These are phyloP conservation scores for Orbilia blumenaviensis DNA, from an alignment of 2,329 filamentous ascomycete genomes.

Conservation along the genomic window DNA sequence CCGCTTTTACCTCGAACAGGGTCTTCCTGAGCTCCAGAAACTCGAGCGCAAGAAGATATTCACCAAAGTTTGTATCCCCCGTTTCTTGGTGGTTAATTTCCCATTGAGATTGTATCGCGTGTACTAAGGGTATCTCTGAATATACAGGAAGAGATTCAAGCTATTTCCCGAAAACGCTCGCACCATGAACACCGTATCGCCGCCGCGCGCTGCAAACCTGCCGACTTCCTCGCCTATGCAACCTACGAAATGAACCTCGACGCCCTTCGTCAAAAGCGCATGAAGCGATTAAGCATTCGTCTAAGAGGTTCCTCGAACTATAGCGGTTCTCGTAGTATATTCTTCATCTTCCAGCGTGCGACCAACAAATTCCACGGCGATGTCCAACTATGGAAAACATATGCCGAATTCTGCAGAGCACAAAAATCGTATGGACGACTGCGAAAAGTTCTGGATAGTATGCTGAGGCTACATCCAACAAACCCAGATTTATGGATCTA, in stretches of 20 bases:
- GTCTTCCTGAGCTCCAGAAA: constrained; percentile 89
- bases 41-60: constrained; percentile 94
- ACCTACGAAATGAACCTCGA: constrained; percentile 76
- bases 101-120: constrained; percentile 17
- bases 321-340: constrained; percentile 81
- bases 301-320: constrained; percentile 67
- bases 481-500: constrained; percentile 85
- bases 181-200: constrained; percentile 93
- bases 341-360: constrained; percentile 87
- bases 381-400: constrained; percentile 84
- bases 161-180: constrained; percentile 87
- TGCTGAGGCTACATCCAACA: constrained; percentile 84
- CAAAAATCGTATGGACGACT: constrained; percentile 73
- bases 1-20: constrained; percentile 91
- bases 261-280: constrained; percentile 80
- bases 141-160: constrained; percentile 81
- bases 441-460: constrained; percentile 72
- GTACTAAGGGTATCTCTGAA: background rate
- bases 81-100: constrained; percentile 27
- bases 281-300: constrained; percentile 80
- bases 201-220: constrained; percentile 76
- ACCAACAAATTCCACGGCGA: constrained; percentile 85
- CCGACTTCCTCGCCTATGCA: constrained; percentile 85
- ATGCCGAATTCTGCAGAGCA: constrained; percentile 80
- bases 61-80: constrained; percentile 71